Evolutionary conservation across 441 rosid species (phyloP), one percentile per base, ranked within the genome.

Genomic region (Daphne laureola): DNA sequence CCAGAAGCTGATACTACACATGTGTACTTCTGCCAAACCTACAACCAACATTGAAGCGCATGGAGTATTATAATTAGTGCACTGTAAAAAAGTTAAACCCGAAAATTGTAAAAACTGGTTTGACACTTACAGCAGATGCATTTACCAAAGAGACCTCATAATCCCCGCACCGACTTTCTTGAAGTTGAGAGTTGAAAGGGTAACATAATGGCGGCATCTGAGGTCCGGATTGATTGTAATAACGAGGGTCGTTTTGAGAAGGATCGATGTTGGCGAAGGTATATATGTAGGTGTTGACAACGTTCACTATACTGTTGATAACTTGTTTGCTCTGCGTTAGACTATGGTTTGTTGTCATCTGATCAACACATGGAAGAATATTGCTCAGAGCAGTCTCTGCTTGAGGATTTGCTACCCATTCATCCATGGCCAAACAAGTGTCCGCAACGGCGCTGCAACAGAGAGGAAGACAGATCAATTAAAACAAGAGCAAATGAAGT

Each of bases 331-430:
- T 92, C 77, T 92, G 79, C 11, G 71, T 52, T 15, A 92, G 91
- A 1, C 95, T 82, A 54, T 84, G 75, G 72, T 82, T 92, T 55
- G 98, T 88, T 44, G 96, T 92, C 63, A 62, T 75, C 63, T 79
- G 83, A 64, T 92, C 87, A 16, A 92, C 95, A 62, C 96, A 92
- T 1, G 98, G 94, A 67, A 92, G 93, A 65, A 92, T 86, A 74
- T 82, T 63, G 67, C 90, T 86, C 38, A 89, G 98, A 59, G 97
- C 97, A 42, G 96, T 79, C 63, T 83, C 90, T 3, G 97, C 83
- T 18, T 86, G 87, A 44, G 97, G 98, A 71, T 92, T 70, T 54
- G 82, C 92, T 17, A 82, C 96, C 96, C 96, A 92, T 65, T 88
- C 90, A 51, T 79, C 81, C 98, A 92, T 88, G 48, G 96, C 97